A percentile compares a stretch with the other conserved stretches of the same genome.
phyloP scores from a whole-genome alignment of 1,284 basidiomycete species.

The Sanghuangporus sanghuang region DNA sequence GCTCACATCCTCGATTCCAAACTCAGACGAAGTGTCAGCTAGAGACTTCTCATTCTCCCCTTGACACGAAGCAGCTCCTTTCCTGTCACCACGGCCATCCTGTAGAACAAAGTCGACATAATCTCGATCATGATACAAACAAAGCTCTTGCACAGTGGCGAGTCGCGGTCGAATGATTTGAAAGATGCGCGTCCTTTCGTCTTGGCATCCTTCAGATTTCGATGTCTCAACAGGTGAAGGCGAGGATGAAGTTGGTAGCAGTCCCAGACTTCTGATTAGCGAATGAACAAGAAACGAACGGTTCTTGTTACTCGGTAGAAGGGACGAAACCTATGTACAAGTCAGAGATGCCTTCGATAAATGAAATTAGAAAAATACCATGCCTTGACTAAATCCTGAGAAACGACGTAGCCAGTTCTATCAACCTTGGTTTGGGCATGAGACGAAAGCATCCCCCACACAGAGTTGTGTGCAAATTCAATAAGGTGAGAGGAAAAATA shows the following conservation, averaged over 20 bases:
- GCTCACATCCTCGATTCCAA: constrained; percentile 66
- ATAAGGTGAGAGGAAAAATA: background rate
- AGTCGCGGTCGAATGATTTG: constrained; percentile 46
- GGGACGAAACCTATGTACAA: constrained; percentile 48
- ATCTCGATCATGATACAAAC: constrained; percentile 50
- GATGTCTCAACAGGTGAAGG: constrained; percentile 23
- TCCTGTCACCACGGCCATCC: constrained; percentile 23
- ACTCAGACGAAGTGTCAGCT: constrained; percentile 31
- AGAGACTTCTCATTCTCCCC: constrained; percentile 13
- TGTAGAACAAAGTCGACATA: constrained; percentile 51
- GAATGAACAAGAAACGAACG: constrained; percentile 81
- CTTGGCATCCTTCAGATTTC: background rate
- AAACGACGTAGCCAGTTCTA: constrained; percentile 47
- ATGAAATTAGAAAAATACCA: background rate
- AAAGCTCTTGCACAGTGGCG: constrained; percentile 47
- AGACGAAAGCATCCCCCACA: background rate
- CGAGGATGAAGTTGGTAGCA: constrained; percentile 35
- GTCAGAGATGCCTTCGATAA: background rate
- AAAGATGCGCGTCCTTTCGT: constrained; percentile 22
- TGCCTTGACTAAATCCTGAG: constrained; percentile 50
- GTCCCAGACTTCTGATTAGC: constrained; percentile 53
- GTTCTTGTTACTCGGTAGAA: constrained; percentile 77
- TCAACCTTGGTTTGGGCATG: background rate
- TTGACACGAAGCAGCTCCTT: constrained; percentile 18
- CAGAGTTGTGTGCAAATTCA: no score